Evolutionary conservation across 2,329 filamentous ascomycete species (phyloP).

Genomic region (Coniochaeta sp.): DNA sequence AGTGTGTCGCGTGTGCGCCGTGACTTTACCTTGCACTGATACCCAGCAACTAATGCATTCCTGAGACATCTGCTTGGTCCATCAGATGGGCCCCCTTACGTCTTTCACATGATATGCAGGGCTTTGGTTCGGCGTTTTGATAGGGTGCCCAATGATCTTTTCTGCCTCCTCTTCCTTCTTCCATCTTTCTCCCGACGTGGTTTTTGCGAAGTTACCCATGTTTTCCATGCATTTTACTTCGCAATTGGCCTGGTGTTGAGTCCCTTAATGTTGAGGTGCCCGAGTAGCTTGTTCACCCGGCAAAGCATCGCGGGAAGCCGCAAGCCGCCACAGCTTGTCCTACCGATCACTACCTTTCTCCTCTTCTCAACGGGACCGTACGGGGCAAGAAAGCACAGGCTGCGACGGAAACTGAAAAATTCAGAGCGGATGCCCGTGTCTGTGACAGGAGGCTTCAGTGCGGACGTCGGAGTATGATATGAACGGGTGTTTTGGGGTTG

Average conservation of each 20-base stretch:
- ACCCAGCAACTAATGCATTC: conserved; percentile 51
- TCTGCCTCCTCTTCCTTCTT: conserved; percentile 6
- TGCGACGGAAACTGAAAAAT: not conserved
- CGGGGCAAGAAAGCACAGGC: not conserved
- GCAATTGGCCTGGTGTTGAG: not conserved
- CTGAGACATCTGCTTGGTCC: conserved; percentile 27
- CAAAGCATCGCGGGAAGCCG: not conserved
- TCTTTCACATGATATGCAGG: conserved; percentile 29
- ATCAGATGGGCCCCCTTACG: conserved; percentile 20
- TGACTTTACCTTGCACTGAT: conserved; percentile 38
- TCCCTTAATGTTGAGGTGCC: not conserved
- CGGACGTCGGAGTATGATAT: not conserved
- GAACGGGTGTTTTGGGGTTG: not conserved
- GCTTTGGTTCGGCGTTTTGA: conserved; percentile 35
- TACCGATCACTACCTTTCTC: not conserved
- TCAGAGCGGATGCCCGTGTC: not conserved
- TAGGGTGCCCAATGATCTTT: conserved; percentile 7
- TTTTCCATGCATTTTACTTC: not conserved
- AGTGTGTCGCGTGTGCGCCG: conserved; percentile 22
- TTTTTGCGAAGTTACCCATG: conserved; percentile 6
- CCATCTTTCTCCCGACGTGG: conserved; percentile 7
- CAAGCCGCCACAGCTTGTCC: not conserved
- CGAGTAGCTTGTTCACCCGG: not conserved
- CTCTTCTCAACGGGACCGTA: not conserved
- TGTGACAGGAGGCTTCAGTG: not conserved